A percentile compares a stretch with the other conserved stretches of the same genome.
Conservation (phyloP, 1,284 basidiomycete genomes). For the Cryptococcus floricola region DNA sequence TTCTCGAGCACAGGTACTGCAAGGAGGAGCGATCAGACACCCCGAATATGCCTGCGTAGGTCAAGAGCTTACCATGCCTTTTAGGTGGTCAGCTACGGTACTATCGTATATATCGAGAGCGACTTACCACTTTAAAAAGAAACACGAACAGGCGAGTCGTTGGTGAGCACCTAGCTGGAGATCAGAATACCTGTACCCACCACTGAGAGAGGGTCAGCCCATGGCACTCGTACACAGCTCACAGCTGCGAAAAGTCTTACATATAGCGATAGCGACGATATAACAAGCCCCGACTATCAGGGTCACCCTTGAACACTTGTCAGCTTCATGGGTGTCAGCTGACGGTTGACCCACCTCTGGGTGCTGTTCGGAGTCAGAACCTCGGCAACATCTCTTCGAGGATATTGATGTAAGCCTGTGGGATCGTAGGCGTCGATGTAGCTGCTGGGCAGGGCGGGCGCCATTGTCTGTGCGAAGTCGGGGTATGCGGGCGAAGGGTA, state of each 20-base stretch:
- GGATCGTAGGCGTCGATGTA: not conserved
- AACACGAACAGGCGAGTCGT: not conserved
- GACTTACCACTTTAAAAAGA: slow-evolving; percentile 18
- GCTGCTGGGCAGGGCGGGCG: too few relatives aligned
- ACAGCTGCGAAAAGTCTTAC: slow-evolving; percentile 22
- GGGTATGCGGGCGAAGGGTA: too few relatives aligned
- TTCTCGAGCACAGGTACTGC: slow-evolving; percentile 40
- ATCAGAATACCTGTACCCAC: slow-evolving; percentile 6
- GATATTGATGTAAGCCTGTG: slow-evolving; percentile 3
- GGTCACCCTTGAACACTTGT: slow-evolving; percentile 26
- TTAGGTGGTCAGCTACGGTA: not conserved
- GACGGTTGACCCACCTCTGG: slow-evolving; percentile 8
- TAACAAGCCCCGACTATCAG: slow-evolving; percentile 41
- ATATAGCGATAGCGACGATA: slow-evolving; percentile 33
- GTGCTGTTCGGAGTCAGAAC: slow-evolving; percentile 11
- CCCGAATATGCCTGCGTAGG: not conserved
- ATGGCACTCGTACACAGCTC: not conserved
- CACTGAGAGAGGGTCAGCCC: slow-evolving; percentile 6
- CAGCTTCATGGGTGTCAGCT: not conserved
- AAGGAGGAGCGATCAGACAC: not conserved
- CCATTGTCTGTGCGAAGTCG: too few relatives aligned
- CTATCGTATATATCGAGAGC: not conserved
- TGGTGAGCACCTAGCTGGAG: not conserved
- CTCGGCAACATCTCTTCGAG: slow-evolving; percentile 12
- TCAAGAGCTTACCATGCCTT: slow-evolving; percentile 25